These are phyloP conservation scores for Cornus florida DNA, from an alignment of 148 eudicot species.

Conservation along the genomic window DNA sequence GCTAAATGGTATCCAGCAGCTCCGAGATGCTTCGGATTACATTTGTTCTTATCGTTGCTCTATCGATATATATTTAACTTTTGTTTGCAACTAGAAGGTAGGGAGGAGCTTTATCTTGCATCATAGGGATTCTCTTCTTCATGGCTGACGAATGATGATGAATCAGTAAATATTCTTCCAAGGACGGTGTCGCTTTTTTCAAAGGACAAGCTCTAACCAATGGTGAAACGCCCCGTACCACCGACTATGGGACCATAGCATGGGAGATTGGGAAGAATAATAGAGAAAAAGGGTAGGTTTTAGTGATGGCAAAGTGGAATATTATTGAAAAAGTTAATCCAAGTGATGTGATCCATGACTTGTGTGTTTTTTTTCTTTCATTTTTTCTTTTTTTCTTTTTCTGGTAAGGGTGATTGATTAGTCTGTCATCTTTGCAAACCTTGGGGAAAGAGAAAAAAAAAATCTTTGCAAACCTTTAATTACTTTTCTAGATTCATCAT, in stretches of 20 bases:
- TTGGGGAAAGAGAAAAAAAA: too few relatives aligned
- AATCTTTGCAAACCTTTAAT: too few relatives aligned
- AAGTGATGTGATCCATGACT: neutral
- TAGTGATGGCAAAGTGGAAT: constrained; percentile 10
- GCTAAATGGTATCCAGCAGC: too few relatives aligned
- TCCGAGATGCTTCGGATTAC: too few relatives aligned
- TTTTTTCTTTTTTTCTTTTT: too few relatives aligned
- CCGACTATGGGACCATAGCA: constrained; percentile 20
- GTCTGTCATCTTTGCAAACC: too few relatives aligned
- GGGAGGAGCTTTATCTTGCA: neutral
- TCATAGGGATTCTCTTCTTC: neutral
- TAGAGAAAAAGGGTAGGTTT: neutral
- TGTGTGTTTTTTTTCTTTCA: too few relatives aligned
- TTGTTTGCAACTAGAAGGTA: too few relatives aligned
- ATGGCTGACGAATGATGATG: neutral
- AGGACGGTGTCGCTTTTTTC: neutral
- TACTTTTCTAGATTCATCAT: too few relatives aligned
- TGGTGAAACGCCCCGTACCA: constrained; percentile 5
- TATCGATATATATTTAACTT: too few relatives aligned
- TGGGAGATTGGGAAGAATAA: constrained; percentile 14
- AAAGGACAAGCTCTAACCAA: neutral
- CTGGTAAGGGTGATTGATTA: too few relatives aligned
- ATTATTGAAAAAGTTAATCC: neutral
- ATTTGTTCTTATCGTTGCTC: too few relatives aligned
- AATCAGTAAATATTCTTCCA: neutral